phyloP scores from a whole-genome alignment of 495 filamentous ascomycete species.

The Podospora bellae-mahoneyi region DNA sequence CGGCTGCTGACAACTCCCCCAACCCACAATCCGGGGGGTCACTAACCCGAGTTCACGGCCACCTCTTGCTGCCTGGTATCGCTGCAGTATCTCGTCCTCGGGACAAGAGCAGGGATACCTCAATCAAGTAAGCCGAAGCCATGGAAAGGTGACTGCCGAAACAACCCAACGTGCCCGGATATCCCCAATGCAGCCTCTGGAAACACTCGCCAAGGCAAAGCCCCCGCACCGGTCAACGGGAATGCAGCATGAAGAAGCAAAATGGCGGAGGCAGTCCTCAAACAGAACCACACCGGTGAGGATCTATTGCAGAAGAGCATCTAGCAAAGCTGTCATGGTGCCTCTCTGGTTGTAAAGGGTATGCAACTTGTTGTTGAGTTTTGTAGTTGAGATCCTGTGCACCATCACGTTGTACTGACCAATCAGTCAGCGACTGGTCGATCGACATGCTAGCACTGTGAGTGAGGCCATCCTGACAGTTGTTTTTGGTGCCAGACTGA shows the following conservation, averaged over 20 bases:
- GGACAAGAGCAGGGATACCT: background rate
- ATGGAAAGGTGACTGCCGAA: background rate
- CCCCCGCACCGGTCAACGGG: background rate
- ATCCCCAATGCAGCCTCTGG: background rate
- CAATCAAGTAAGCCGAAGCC: background rate
- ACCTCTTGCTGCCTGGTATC: background rate
- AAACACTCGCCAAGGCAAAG: background rate
- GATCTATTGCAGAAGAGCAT: background rate
- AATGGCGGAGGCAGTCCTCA: background rate
- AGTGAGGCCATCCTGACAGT: background rate
- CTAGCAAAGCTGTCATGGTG: no score
- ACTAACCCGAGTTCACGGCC: background rate
- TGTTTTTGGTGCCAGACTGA: background rate
- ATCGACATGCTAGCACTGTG: background rate
- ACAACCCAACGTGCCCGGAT: background rate
- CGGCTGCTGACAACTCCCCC: background rate
- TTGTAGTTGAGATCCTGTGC: background rate
- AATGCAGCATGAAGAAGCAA: background rate
- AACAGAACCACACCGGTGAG: background rate
- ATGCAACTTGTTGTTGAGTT: background rate
- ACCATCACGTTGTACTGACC: background rate
- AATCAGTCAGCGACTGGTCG: background rate
- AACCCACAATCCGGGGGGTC: background rate
- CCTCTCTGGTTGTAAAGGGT: no score
- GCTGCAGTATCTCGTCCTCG: background rate